Conservation (phyloP, 352 stramenopile genomes). For the Chrysophaeum taylorii region DNA sequence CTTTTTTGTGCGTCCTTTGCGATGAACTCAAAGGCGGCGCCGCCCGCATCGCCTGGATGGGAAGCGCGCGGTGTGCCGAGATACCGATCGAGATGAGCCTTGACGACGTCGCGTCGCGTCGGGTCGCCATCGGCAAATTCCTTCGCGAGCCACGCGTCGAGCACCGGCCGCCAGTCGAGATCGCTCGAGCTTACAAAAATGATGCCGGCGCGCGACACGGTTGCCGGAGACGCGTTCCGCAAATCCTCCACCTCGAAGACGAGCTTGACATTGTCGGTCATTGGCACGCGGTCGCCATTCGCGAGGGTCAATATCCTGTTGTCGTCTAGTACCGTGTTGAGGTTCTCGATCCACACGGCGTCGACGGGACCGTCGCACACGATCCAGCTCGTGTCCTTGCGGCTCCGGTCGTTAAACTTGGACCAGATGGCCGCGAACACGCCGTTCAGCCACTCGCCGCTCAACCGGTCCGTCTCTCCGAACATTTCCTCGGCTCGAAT, state of each 20-base stretch:
- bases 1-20: constrained; percentile 34
- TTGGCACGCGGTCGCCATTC: constrained; percentile 69
- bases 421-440: constrained; percentile 58
- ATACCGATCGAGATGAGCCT: constrained; percentile 14
- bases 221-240: constrained; percentile 34
- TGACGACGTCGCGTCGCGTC: constrained; percentile 5
- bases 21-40: constrained; percentile 62
- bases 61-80: constrained; percentile 43
- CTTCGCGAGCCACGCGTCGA: constrained; percentile 34
- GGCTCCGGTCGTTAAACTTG: constrained; percentile 67
- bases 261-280: constrained; percentile 47
- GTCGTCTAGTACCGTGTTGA: constrained; percentile 68
- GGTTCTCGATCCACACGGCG: constrained; percentile 38
- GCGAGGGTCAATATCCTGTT: constrained; percentile 76
- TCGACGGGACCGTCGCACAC: constrained; percentile 43
- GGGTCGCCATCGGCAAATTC: neutral
- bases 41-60: constrained; percentile 45
- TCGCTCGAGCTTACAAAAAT: constrained; percentile 38
- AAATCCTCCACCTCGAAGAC: constrained; percentile 39
- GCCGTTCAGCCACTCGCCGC: constrained; percentile 81
- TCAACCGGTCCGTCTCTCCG: constrained; percentile 81
- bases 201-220: constrained; percentile 36
- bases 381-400: constrained; percentile 62
- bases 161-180: constrained; percentile 41
- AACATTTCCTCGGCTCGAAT: constrained; percentile 88